Evolutionary conservation across 495 filamentous ascomycete genomes (phyloP), one percentile per base, ranked within the genome.

Genomic region (Neurospora sp.): DNA sequence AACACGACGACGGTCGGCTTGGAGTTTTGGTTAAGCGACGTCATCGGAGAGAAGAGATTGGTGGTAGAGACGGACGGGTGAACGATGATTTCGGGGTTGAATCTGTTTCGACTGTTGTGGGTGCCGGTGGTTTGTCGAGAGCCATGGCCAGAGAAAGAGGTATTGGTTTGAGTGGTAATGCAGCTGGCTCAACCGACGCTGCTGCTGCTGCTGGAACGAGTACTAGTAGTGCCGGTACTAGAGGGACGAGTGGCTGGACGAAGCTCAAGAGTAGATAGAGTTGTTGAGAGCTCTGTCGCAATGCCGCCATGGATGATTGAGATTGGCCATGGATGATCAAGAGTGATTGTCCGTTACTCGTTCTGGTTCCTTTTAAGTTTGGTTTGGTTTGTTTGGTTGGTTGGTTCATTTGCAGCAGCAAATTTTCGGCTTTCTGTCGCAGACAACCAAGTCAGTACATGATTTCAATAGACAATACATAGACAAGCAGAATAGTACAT

Each of bases 21-120:
- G 83, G 81, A 12, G 83, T 85, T 7, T 75, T 85, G 72, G 74
- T 78, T 12, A 71, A 70, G 40, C 72, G 73, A 27, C 71, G 44
- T 71, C 73, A 53, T 39, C 61, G 18, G 27, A 59, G 8, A 70
- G 71, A 22, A 61, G 35, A 18, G 41, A n/a, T 35, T 71, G 39
- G 39, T 68, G 39, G 41, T 53, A n/a, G 71, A 39, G 69, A 65
- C 69, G 68, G 75, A 73, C 18, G 71, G 61, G 39, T 74, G 74
- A 69, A 80, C 73, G 70, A 41, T 78, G 38, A 73, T 78, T 72
- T 75, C 73, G 40, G 75, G 77, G 53, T 72, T 74, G 42, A 71
- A 65, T 31, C 22, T 14, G 53, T 65, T 65, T 35, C 53, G 53
- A 65, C 53, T 35, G 53, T 37, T 65, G 53, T 65, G 18, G 7